A percentile compares a stretch with the other conserved stretches of the same genome.
Conservation (phyloP, 2,329 filamentous ascomycete genomes). For the Monosporascus ibericus region DNA sequence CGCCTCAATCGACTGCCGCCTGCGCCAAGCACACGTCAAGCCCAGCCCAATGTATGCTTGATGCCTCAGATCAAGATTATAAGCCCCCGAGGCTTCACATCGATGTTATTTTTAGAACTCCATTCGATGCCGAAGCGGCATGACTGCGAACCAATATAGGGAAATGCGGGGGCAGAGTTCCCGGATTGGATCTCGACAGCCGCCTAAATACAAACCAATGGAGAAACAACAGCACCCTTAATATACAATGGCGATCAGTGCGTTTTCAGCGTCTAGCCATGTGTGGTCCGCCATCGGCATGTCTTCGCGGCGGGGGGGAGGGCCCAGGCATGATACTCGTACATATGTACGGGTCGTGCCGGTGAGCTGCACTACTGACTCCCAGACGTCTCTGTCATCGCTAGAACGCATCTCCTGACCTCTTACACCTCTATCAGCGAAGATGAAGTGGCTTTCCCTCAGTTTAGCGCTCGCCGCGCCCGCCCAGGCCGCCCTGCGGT, state of each 20-base stretch:
- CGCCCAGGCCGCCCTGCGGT: conserved; percentile 23
- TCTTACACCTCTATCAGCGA: conserved; percentile 5
- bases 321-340: background rate
- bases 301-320: conserved; percentile 3
- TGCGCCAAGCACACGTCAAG: conserved; percentile 1
- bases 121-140: conserved; percentile 10
- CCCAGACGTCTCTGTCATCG: conserved; percentile 4
- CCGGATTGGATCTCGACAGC: conserved; percentile 11
- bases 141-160: conserved; percentile 7
- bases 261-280: conserved; percentile 5
- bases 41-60: background rate
- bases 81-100: background rate
- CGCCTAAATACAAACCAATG: conserved; percentile 16
- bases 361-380: background rate
- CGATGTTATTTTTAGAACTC: background rate
- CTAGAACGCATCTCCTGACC: conserved; percentile 2
- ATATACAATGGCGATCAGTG: conserved; percentile 7
- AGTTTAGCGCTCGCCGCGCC: conserved; percentile 19
- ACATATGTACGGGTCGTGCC: conserved; percentile 13
- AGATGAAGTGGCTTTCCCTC: conserved; percentile 22
- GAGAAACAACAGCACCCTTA: conserved; percentile 7
- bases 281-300: conserved; percentile 13
- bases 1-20: background rate
- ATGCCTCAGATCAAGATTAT: background rate
- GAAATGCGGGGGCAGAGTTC: conserved; percentile 13